Evolutionary conservation across 2,329 filamentous ascomycete genomes (phyloP).

Genomic region (Colletotrichum phormii): DNA sequence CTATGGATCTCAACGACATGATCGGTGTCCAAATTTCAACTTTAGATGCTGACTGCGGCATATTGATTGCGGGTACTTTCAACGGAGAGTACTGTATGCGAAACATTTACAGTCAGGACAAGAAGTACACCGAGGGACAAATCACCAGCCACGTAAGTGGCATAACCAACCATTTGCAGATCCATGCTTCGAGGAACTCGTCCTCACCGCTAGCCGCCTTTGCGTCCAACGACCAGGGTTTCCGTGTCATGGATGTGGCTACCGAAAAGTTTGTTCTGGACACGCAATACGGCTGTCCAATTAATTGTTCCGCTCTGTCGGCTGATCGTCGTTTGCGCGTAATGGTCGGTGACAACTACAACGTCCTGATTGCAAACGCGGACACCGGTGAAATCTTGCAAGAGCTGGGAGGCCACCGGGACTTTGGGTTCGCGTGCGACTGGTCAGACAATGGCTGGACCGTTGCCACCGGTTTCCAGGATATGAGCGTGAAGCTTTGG

Average conservation of each 20-base stretch:
- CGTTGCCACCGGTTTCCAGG: conserved; percentile 82
- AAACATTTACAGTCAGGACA: conserved; percentile 54
- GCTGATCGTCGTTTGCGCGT: conserved; percentile 78
- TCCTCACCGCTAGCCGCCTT: conserved; percentile 67
- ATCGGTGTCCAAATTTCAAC: conserved; percentile 60
- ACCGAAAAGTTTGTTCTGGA: conserved; percentile 69
- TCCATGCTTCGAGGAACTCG: conserved; percentile 65
- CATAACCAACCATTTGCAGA: conserved; percentile 74
- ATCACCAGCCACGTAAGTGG: conserved; percentile 62
- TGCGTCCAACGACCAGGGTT: conserved; percentile 70
- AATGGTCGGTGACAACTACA: conserved; percentile 76
- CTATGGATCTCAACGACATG: conserved; percentile 56
- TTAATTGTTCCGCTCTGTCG: conserved; percentile 81
- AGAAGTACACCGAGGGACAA: conserved; percentile 54
- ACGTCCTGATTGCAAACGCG: conserved; percentile 76
- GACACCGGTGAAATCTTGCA: conserved; percentile 71
- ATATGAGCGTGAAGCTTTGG: conserved; percentile 79
- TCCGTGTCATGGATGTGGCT: conserved; percentile 69
- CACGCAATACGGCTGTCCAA: conserved; percentile 66
- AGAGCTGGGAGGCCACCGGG: conserved; percentile 71
- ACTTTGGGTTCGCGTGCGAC: conserved; percentile 81
- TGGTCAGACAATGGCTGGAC: conserved; percentile 84
- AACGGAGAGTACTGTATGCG: conserved; percentile 66
- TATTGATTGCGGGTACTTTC: conserved; percentile 71
- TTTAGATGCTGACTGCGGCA: conserved; percentile 62